Base-by-base conservation (phyloP, 805 yeast species). In the Saccharomycopsis oosterbeekiorum region DNA sequence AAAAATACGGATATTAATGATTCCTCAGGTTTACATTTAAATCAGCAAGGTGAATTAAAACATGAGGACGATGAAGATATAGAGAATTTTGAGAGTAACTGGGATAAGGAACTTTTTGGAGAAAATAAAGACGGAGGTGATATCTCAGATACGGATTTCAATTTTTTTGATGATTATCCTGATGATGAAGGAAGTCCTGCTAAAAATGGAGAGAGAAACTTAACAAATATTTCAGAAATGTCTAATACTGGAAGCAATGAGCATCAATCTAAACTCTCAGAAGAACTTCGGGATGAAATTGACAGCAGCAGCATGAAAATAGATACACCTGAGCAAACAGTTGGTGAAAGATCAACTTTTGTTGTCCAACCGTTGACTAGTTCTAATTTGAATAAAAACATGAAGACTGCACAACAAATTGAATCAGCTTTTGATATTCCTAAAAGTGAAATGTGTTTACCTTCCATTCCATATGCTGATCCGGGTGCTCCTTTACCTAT, bases 401-500 rank as follows among this genome's bases (percentile, higher is more conserved):
- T 69, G 70, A 70, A 57, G 71, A 67, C 42, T 71, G 67, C 42
- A 70, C 69, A 10, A 63, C 61, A 19, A 63, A 55, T 26, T 60
- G 73, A 79, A 57, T 83, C 81, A 60, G 82, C 82, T 65, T 67
- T 80, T 63, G 84, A 83, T 67, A 81, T 83, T 53, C 86, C 87
- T 0, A 74, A 79, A 58, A 82, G 81, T 62, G 83, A 83, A 66
- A 84, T 84, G 79, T 80, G 84, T 10, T 67, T 81, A 12, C 75
- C 78, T 8, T 71, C 76, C 1, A 78, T 84, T 1, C 85, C 85
- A 0, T 62, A 57, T 19, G 81, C 77, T 56, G 96, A 88, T 69
- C 96, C 96, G 0, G 96, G 96, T 54, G 96, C 96, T 0, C 96
- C 96, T 2, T 74, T 84, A 1, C 93, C 96, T 0, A 72, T 81